Percentiles rank a stretch among this genome's conserved stretches.
Evolutionary conservation across 2,329 filamentous ascomycete genomes (phyloP).

Genomic region (Colletotrichum zoysiae): DNA sequence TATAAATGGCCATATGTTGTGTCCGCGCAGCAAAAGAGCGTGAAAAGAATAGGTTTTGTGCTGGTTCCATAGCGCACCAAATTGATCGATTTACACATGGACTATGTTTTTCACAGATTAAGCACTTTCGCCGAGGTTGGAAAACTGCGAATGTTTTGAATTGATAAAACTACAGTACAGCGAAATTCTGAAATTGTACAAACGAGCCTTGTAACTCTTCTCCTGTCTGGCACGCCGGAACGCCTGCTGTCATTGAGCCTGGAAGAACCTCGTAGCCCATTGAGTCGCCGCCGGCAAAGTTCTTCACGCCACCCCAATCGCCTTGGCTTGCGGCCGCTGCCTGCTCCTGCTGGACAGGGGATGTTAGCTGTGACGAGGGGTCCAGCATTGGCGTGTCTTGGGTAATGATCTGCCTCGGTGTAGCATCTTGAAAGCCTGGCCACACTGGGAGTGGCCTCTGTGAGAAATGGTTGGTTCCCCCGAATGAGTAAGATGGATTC

Average conservation of each 20-base stretch:
- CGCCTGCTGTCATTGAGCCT: slow-evolving; percentile 15
- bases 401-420: slow-evolving; percentile 10
- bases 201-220: slow-evolving; percentile 22
- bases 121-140: not conserved
- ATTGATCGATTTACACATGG: not conserved
- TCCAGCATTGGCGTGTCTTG: slow-evolving; percentile 5
- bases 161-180: slow-evolving; percentile 31
- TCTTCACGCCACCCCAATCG: slow-evolving; percentile 17
- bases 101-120: not conserved
- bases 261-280: slow-evolving; percentile 23
- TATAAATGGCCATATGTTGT: not conserved
- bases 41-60: not conserved
- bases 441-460: slow-evolving; percentile 23
- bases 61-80: not conserved
- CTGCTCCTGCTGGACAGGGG: slow-evolving; percentile 3
- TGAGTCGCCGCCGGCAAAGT: slow-evolving; percentile 16
- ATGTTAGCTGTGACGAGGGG: slow-evolving; percentile 9
- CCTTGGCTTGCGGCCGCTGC: not conserved
- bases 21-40: not conserved
- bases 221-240: not conserved
- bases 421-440: slow-evolving; percentile 26
- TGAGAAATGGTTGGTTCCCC: not conserved
- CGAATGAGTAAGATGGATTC: slow-evolving; percentile 26
- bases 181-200: slow-evolving; percentile 32
- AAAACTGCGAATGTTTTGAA: not conserved